phyloP scores from a whole-genome alignment of 2,329 filamentous ascomycete genomes.

The Graphiopsis chlorocephala region DNA sequence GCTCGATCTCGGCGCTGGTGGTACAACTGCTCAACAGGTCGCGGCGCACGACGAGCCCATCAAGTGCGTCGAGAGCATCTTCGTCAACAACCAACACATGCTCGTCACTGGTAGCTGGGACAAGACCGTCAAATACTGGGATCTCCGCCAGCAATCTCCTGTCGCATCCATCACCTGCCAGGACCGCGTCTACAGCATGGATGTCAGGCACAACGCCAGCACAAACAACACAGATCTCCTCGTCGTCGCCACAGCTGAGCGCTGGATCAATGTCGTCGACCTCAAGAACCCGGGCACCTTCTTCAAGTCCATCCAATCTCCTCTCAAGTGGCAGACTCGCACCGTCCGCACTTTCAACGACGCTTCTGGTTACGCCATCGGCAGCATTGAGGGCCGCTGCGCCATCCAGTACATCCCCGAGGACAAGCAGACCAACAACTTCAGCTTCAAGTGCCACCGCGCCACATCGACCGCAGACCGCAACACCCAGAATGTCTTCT shows the following conservation, averaged over 20 bases:
- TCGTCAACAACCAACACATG: conserved; percentile 66
- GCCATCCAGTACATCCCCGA: conserved; percentile 98
- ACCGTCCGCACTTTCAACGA: conserved; percentile 95
- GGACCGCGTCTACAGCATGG: conserved; percentile 86
- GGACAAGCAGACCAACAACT: conserved; percentile 80
- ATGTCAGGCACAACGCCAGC: conserved; percentile 63
- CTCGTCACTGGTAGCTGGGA: conserved; percentile 92
- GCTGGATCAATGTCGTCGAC: conserved; percentile 94
- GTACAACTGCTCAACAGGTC: conserved; percentile 58
- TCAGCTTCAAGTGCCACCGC: conserved; percentile 98
- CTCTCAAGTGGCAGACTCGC: conserved; percentile 96
- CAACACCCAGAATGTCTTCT: conserved; percentile 83
- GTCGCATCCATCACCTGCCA: conserved; percentile 66
- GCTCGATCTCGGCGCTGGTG: conserved; percentile 70
- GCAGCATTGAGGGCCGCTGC: conserved; percentile 93
- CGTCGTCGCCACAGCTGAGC: conserved; percentile 88
- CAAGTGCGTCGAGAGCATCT: conserved; percentile 66
- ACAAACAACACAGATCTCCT: conserved; percentile 60
- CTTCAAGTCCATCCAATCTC: conserved; percentile 95
- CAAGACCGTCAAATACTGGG: conserved; percentile 89
- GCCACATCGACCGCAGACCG: conserved; percentile 62
- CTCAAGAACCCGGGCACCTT: conserved; percentile 83
- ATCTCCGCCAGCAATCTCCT: conserved; percentile 65
- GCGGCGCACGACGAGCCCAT: conserved; percentile 84
- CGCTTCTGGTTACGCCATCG: conserved; percentile 86